Evolutionary conservation across 2,329 filamentous ascomycete species (phyloP), one percentile per base, ranked within the genome.

Genomic region (Hymenotorrendiella dingleyae): DNA sequence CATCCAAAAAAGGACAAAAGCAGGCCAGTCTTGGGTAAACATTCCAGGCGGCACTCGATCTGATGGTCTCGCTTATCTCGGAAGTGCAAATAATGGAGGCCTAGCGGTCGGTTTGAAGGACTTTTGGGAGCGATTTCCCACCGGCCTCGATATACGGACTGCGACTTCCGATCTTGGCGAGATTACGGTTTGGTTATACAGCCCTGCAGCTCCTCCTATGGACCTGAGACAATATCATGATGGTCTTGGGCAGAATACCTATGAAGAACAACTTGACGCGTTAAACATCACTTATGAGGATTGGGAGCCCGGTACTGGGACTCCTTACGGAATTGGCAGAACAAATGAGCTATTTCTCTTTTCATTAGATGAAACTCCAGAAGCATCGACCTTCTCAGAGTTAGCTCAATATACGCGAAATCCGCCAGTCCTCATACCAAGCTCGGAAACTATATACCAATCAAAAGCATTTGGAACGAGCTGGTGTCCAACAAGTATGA

Each of bases 281-380:
- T 66, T 81, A 0, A 68, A 78, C 20, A 74, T 82, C 17, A 82
- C 78, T 0, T 82, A 82, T 45, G 78, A 82, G 46, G 78, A 82
- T 47, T 82, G 68, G 46, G 76, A 82, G 46, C 60, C 58, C 0
- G 71, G 68, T 0, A 77, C 76, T 30, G 66, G 73, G 42, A 78
- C 73, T 0, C 72, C 78, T 0, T 72, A 74, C 36, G 78, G 78
- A 0, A 72, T 82, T 24, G 74, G 69, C 0, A 63, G 74, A 28
- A 80, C 76, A 0, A 80, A 71, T 45, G 75, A 82, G 52, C 42
- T 81, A 5, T 74, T 67, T 41, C 50, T 82, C 11, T 68, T 69
- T 35, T 70, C 67, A 0, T 78, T 79, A 38, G 68, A 70, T 1
- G 57, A 58, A 11, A 81, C 77, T 0, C 78, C 77, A 0, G 62